These are phyloP conservation scores for Multifurca ochricompacta DNA, from an alignment of 768 basidiomycete species.

Conservation along the genomic window DNA sequence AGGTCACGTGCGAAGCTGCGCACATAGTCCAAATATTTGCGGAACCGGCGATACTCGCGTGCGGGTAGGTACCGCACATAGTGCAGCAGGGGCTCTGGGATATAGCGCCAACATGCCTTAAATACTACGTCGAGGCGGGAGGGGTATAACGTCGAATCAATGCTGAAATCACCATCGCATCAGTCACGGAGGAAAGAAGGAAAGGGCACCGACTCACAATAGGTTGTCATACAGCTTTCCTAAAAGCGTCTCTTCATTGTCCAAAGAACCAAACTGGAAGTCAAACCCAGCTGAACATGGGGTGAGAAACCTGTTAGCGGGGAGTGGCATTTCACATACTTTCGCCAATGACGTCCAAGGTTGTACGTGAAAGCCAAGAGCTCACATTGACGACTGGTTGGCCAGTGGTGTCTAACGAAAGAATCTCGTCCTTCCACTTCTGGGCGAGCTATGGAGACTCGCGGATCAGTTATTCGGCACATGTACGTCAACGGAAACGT, in stretches of 20 bases:
- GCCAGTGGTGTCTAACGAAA: background rate
- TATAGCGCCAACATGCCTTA: conserved; percentile 11
- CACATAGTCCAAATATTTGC: conserved; percentile 7
- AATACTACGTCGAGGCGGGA: conserved; percentile 13
- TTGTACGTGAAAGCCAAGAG: conserved; percentile 23
- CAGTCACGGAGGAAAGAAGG: background rate
- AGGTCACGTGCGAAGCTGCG: conserved; percentile 3
- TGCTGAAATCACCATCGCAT: background rate
- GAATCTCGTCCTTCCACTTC: conserved; percentile 26
- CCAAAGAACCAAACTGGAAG: conserved; percentile 14
- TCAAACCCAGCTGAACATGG: conserved; percentile 15
- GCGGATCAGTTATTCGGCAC: background rate
- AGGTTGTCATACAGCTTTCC: conserved; percentile 10
- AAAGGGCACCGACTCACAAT: conserved; percentile 7
- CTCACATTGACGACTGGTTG: conserved; percentile 20
- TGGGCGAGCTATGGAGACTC: conserved; percentile 19
- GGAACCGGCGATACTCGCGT: conserved; percentile 16
- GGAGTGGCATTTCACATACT: conserved; percentile 9
- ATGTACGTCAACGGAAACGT: background rate
- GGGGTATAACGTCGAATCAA: conserved; percentile 18
- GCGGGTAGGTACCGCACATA: conserved; percentile 16
- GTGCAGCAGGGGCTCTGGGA: conserved; percentile 13
- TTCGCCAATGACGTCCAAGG: conserved; percentile 26
- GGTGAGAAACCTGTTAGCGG: background rate
- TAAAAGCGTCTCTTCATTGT: conserved; percentile 6